Evolutionary conservation across 305 asterid genomes (phyloP).

Genomic region (Fraxinus paxiana): DNA sequence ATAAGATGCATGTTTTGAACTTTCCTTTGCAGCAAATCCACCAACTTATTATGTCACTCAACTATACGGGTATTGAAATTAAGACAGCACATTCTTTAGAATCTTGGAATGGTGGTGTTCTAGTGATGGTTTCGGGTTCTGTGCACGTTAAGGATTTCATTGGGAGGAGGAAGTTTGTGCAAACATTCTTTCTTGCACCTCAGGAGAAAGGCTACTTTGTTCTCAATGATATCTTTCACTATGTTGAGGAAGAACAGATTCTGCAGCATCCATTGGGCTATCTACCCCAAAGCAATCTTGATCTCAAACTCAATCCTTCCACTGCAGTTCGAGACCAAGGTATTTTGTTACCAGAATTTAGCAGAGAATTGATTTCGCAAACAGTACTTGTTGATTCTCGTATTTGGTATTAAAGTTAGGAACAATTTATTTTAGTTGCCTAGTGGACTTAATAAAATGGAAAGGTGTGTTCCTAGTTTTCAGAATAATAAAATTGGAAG

Average conservation of each 20-base stretch:
- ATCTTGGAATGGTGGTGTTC: conserved; percentile 90
- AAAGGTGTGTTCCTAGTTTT: neutral
- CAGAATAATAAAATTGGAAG: neutral
- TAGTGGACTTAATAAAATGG: neutral
- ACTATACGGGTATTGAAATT: conserved; percentile 69
- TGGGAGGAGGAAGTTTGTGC: conserved; percentile 78
- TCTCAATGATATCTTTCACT: conserved; percentile 86
- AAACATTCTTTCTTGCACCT: conserved; percentile 95
- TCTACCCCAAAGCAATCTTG: conserved; percentile 62
- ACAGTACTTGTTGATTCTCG: neutral
- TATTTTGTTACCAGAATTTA: neutral
- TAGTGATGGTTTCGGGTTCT: conserved; percentile 94
- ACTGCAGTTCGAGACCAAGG: conserved; percentile 65
- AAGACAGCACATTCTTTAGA: conserved; percentile 86
- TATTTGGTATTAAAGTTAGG: neutral
- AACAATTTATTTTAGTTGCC: neutral
- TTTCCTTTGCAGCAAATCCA: conserved; percentile 77
- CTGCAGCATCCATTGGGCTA: conserved; percentile 68
- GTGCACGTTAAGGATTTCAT: conserved; percentile 52
- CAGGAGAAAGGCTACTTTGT: conserved; percentile 90
- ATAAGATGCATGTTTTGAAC: conserved; percentile 12
- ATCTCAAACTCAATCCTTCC: conserved; percentile 50
- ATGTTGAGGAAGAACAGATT: conserved; percentile 66
- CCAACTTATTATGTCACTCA: conserved; percentile 67
- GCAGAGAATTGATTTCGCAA: neutral